These are phyloP conservation scores for Antitrichia curtipendula DNA, from an alignment of 225 moss, liverwort and hornwort species.

Conservation along the genomic window DNA sequence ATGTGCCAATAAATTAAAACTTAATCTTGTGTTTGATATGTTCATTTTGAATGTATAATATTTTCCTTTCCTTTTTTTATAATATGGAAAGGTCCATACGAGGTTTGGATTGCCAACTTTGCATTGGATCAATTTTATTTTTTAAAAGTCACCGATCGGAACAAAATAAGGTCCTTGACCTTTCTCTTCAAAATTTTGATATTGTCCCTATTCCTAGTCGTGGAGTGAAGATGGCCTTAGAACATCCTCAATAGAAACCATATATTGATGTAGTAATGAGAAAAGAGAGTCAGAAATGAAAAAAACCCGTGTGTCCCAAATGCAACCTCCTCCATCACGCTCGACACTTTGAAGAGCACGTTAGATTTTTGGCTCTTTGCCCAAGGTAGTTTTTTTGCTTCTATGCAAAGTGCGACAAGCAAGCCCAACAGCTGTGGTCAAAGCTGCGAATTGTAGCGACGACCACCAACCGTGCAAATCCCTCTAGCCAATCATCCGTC, in stretches of 20 bases:
- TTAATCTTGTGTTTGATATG: accelerated
- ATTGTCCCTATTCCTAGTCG: accelerated
- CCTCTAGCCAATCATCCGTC: neutral
- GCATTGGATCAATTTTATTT: neutral
- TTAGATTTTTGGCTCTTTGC: neutral
- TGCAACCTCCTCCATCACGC: neutral
- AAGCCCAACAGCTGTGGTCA: neutral
- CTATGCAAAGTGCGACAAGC: accelerated
- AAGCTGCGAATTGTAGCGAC: neutral
- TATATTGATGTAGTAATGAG: accelerated
- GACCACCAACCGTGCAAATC: accelerated
- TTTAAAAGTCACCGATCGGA: too few relatives aligned
- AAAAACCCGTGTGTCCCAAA: neutral
- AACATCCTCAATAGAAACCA: neutral
- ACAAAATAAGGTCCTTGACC: too few relatives aligned
- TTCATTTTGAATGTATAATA: accelerated
- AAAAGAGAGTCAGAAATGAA: neutral
- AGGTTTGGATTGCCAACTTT: neutral
- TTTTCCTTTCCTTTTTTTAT: neutral
- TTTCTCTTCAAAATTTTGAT: neutral
- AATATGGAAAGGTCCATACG: accelerated
- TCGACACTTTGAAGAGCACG: neutral
- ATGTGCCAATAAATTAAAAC: too few relatives aligned
- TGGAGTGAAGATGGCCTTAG: accelerated
- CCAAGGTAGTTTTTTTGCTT: neutral